Conservation (phyloP, 257 asterid genomes). For the Eucommia ulmoides region DNA sequence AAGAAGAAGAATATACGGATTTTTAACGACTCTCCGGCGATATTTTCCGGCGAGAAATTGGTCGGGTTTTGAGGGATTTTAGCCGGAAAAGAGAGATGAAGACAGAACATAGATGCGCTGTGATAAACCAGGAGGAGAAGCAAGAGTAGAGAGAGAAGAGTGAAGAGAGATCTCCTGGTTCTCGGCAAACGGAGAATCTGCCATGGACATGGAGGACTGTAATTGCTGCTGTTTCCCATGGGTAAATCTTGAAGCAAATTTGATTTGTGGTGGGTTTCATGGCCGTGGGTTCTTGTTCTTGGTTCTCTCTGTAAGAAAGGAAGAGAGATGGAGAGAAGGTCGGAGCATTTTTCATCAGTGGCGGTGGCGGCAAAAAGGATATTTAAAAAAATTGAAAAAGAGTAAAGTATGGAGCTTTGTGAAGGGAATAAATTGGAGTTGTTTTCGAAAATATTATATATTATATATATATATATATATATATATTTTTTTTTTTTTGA, state of each 20-base stretch:
- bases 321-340: no score
- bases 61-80: constrained; percentile 22
- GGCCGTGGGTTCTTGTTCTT: no score
- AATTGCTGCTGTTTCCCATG: constrained; percentile 21
- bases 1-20: constrained; percentile 25
- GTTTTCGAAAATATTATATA: no score
- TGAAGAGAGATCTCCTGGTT: constrained; percentile 37
- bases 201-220: not conserved
- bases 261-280: no score
- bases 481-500: no score
- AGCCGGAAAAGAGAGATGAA: constrained; percentile 36
- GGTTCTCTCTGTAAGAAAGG: no score
- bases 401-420: constrained; percentile 3
- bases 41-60: constrained; percentile 29
- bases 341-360: constrained; percentile 9
- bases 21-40: constrained; percentile 45
- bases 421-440: no score
- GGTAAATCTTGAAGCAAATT: constrained; percentile 9
- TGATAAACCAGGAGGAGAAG: constrained; percentile 52
- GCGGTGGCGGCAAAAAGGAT: constrained; percentile 20
- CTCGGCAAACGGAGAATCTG: constrained; percentile 15
- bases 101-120: constrained; percentile 35
- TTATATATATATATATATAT: no score
- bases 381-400: constrained; percentile 12
- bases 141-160: constrained; percentile 30